Evolutionary conservation across 257 asterid genomes (phyloP), one percentile per base, ranked within the genome.

Genomic region (Primulina eburnea): DNA sequence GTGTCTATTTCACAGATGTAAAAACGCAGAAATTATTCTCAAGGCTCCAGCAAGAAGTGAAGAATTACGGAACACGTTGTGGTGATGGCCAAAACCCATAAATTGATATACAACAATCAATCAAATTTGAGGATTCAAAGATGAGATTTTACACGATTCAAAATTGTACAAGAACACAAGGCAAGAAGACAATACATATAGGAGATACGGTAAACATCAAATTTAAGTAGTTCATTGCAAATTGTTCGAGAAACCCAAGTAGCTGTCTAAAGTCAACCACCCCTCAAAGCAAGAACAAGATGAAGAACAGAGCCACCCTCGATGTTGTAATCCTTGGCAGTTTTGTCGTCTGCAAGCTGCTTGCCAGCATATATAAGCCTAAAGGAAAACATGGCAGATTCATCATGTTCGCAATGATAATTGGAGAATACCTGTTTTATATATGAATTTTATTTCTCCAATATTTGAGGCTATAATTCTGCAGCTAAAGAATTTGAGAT

Each of bases 221-320:
- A 24, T 76, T 33, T 4, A 60, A 64, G 28, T n/a, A 61, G 65
- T 67, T 64, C 5, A 16, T 18, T 35, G 62, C 65, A 57, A 43
- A 64, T 62, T 29, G 57, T 43, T 53, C 62, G 33, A 5, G 7
- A 57, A 71, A 21, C 30, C 5, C 24, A 5, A 9, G 64, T 37
- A 26, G 70, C 56, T 14, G 61, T 74, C 73, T 84, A 84, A 67
- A 67, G 65, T 60, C 73, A n/a, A 37, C 98, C 96, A 56, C 95
- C 98, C 75, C 96, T 78, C 40, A 92, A 84, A 72, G 98, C 98
- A 72, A 92, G 90, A 72, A 89, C 96, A 33, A 89, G 88, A 71
- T 89, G 98, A 82, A 92, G 96, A 69, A 92, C 96, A 53, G 98
- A 92, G 61, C 98, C 98, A 32, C 98, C 98, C 75, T 92, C 98